Evolutionary conservation across 1,284 basidiomycete species (phyloP).

Genomic region (Amylostereum areolatum): DNA sequence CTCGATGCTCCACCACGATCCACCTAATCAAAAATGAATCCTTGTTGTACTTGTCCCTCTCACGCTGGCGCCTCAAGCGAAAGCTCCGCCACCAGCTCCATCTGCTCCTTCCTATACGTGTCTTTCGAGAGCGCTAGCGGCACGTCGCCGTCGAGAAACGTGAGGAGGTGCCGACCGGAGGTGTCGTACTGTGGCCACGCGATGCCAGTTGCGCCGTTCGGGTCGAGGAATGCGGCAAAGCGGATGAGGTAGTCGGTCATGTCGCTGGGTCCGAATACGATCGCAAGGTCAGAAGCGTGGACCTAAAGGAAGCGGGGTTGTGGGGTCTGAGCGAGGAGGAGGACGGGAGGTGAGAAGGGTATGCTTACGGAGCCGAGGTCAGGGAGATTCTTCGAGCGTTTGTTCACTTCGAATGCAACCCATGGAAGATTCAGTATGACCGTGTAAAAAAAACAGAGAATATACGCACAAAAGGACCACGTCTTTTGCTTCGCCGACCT

Average conservation of each 20-base stretch:
- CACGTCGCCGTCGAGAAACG: slow-evolving; percentile 7
- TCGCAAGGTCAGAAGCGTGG: slow-evolving; percentile 9
- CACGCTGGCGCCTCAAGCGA: too few species aligned
- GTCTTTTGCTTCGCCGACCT: slow-evolving; percentile 7
- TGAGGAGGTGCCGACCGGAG: not conserved
- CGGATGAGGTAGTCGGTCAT: slow-evolving; percentile 9
- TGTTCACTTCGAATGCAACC: slow-evolving; percentile 7
- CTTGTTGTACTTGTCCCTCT: too few species aligned
- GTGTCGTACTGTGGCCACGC: slow-evolving; percentile 15
- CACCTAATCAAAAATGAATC: too few species aligned
- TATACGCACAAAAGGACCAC: slow-evolving; percentile 11
- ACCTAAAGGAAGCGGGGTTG: not conserved
- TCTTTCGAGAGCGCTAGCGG: not conserved
- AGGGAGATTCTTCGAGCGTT: slow-evolving; percentile 8
- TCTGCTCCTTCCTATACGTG: not conserved
- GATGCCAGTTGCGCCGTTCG: slow-evolving; percentile 5
- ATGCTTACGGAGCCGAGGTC: slow-evolving; percentile 9
- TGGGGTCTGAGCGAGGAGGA: not conserved
- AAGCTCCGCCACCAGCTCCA: not conserved
- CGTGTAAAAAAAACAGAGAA: not conserved
- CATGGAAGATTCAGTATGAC: not conserved
- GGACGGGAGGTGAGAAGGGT: not conserved
- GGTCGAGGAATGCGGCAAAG: slow-evolving; percentile 12
- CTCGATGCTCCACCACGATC: too few species aligned
- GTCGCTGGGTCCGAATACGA: slow-evolving; percentile 4